A percentile compares a stretch with the other conserved stretches of the same genome.
Evolutionary conservation across 495 filamentous ascomycete species (phyloP).

Genomic region (Hypoxylon fuscum): DNA sequence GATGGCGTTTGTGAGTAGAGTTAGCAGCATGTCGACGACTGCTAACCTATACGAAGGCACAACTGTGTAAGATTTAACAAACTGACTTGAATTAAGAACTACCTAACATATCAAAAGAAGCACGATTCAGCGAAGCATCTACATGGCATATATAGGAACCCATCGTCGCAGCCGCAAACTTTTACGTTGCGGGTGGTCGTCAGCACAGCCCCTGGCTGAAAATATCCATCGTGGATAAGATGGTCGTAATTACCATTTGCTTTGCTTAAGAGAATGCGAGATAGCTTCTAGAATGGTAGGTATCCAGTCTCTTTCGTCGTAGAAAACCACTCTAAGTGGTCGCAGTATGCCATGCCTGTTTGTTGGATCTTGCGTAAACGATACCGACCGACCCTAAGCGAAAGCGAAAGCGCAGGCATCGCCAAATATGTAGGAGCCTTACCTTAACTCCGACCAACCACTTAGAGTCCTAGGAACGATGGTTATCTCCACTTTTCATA

Average conservation of each 20-base stretch:
- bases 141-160: slow-evolving; percentile 21
- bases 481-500: not conserved
- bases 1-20: not conserved
- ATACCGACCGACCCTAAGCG: not conserved
- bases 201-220: not conserved
- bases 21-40: slow-evolving; percentile 10
- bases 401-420: not conserved
- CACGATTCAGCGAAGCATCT: slow-evolving; percentile 6
- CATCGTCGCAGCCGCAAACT: no score
- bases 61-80: not conserved
- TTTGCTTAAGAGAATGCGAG: not conserved
- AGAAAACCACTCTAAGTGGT: not conserved
- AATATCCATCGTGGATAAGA: not conserved
- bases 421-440: no score
- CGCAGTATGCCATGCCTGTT: no score
- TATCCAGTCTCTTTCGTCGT: not conserved
- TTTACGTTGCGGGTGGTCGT: not conserved
- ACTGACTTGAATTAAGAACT: not conserved
- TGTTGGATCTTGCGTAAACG: not conserved
- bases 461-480: not conserved
- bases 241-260: not conserved
- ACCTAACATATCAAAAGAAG: slow-evolving; percentile 9
- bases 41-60: not conserved
- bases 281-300: not conserved
- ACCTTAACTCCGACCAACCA: no score